phyloP scores from a whole-genome alignment of 192 early-diverging fungal species.

The Coemansia pectinata region DNA sequence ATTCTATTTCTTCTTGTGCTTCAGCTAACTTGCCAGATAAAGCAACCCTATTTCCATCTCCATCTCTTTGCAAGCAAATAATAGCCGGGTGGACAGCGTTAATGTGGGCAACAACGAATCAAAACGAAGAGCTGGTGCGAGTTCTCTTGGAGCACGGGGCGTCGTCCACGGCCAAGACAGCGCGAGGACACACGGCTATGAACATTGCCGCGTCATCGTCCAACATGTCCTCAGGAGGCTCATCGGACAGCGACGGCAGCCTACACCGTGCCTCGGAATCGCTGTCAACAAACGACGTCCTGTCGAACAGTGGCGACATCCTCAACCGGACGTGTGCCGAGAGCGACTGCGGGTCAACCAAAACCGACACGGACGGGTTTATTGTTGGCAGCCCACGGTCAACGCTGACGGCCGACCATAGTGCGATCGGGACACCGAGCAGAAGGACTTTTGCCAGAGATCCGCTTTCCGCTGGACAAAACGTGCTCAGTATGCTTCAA shows the following conservation, averaged over 20 bases:
- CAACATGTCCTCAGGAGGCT: conserved; percentile 33
- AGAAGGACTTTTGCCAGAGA: conserved; percentile 23
- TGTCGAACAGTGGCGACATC: conserved; percentile 10
- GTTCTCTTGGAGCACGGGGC: conserved; percentile 80
- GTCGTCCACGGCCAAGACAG: conserved; percentile 64
- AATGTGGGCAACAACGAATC: conserved; percentile 88
- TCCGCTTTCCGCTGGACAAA: conserved; percentile 42
- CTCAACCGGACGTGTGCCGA: neutral
- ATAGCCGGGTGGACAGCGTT: conserved; percentile 83
- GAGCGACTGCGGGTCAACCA: conserved; percentile 21
- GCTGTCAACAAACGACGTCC: conserved; percentile 16
- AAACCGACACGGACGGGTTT: conserved; percentile 17
- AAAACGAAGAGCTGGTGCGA: conserved; percentile 71
- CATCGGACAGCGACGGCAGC: conserved; percentile 25
- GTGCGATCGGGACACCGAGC: conserved; percentile 25
- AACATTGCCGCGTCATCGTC: conserved; percentile 63
- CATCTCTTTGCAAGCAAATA: neutral
- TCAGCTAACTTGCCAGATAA: neutral
- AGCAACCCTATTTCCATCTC: neutral
- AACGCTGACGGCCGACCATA: conserved; percentile 22
- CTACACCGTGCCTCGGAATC: conserved; percentile 20
- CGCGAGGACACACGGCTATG: conserved; percentile 70
- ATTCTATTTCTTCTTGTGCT: conserved; percentile 3
- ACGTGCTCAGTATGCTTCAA: conserved; percentile 52
- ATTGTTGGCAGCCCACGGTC: conserved; percentile 38